Evolutionary conservation across 2,329 filamentous ascomycete genomes (phyloP), one percentile per base, ranked within the genome.

Genomic region (Diplodia seriata): DNA sequence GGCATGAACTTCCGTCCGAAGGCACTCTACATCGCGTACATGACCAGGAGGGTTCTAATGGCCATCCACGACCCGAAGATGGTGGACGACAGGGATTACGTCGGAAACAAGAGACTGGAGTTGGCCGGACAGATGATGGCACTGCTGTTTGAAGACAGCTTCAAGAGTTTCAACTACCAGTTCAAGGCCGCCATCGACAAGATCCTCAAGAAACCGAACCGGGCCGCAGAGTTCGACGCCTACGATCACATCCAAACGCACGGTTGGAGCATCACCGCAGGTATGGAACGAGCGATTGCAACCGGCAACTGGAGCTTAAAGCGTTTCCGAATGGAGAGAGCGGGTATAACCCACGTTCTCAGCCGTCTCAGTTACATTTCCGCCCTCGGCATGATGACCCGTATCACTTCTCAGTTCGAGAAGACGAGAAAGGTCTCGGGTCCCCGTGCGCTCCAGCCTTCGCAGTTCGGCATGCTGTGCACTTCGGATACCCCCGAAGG

Each of bases 281-380:
- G 95, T 14, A 93, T 99, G 86, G 97, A 97, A 78, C 89, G 96
- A 70, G 94, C 95, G 8, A 97, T 99, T 69, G 94, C 96, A 66
- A 98, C 95, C 0, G 95, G 95, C 23, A 99, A 99, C 76, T 99
- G 95, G 95, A 97, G 87, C 70, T 86, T 99, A 72, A 97, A 97
- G 81, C 93, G 96, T 77, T 99, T 99, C 83, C 93, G 94, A 79
- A 99, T 99, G 95, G 96, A 98, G 76, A 87, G 94, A 77, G 94
- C 95, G 26, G 95, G 95, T 76, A 93, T 99, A 26, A 98, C 96
- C 0, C 95, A 99, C 79, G 93, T 99, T 50, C 85, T 99, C 59
- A 98, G 94, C 80, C 89, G 95, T 71, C 84, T 99, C 67, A 98
- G 94, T 79, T 99, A 98, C 76, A 97, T 99, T 78, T 92, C 91